These are phyloP conservation scores for Albifimbria verrucaria DNA, from an alignment of 2,329 filamentous ascomycete species.

Conservation along the genomic window DNA sequence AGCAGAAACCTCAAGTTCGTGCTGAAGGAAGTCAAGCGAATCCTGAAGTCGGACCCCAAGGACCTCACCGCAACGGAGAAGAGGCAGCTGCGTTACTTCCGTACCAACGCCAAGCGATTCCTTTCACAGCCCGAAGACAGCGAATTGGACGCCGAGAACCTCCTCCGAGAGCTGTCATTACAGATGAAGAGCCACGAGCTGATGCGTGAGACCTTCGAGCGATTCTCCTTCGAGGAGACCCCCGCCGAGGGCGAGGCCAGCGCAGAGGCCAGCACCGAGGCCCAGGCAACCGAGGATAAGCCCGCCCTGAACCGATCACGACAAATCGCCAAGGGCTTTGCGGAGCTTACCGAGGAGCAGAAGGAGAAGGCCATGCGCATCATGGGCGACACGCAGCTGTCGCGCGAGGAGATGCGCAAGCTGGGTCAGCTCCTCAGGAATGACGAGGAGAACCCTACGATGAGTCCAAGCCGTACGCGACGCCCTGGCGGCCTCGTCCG, in stretches of 20 bases:
- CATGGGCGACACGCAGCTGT: conserved; percentile 29
- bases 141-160: conserved; percentile 22
- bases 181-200: conserved; percentile 30
- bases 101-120: conserved; percentile 60
- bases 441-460: conserved; percentile 73
- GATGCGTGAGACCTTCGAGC: conserved; percentile 26
- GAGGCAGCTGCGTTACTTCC: conserved; percentile 70
- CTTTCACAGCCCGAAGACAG: conserved; percentile 39
- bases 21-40: conserved; percentile 28
- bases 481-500: conserved; percentile 82
- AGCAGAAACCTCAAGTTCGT: conserved; percentile 23
- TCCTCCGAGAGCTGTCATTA: conserved; percentile 27
- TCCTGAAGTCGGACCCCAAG: conserved; percentile 39
- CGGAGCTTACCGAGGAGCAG: conserved; percentile 27
- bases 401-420: conserved; percentile 48
- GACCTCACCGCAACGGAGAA: conserved; percentile 68
- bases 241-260: conserved; percentile 7
- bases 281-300: not conserved
- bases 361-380: conserved; percentile 29
- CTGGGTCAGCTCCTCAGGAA: conserved; percentile 57
- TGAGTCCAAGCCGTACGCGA: conserved; percentile 75
- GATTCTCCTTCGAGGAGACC: conserved; percentile 18
- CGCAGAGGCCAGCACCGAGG: conserved; percentile 12
- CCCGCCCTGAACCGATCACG: not conserved
- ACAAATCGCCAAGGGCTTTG: conserved; percentile 29